Percentiles rank a stretch among this genome's conserved stretches.
Conservation (phyloP, 805 yeast species). For the Schwanniomyces polymorphus region DNA sequence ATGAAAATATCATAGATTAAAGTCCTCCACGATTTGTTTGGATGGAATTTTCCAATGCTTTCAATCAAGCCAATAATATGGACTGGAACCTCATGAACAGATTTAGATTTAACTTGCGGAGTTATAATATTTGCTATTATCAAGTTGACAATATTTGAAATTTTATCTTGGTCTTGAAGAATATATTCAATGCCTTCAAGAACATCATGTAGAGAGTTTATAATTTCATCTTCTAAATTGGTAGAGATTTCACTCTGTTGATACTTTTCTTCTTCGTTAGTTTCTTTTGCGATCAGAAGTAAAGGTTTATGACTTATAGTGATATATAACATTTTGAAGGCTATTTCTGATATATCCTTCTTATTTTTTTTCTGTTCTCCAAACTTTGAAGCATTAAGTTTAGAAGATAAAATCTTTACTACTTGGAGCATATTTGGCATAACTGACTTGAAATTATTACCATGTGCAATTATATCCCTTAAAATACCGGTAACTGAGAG, state of each 20-base stretch:
- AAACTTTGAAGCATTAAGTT: slow-evolving; percentile 56
- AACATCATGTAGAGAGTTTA: slow-evolving; percentile 34
- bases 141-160: slow-evolving; percentile 46
- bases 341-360: slow-evolving; percentile 51
- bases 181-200: slow-evolving; percentile 37
- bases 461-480: slow-evolving; percentile 53
- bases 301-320: slow-evolving; percentile 11
- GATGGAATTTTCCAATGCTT: slow-evolving; percentile 30
- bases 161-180: slow-evolving; percentile 63
- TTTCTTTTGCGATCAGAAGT: not conserved
- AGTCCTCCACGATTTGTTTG: slow-evolving; percentile 61
- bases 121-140: slow-evolving; percentile 54
- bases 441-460: slow-evolving; percentile 46
- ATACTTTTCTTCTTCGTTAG: slow-evolving; percentile 6
- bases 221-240: slow-evolving; percentile 43
- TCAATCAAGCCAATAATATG: slow-evolving; percentile 47
- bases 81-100: slow-evolving; percentile 33
- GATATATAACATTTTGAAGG: slow-evolving; percentile 25
- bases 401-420: slow-evolving; percentile 51
- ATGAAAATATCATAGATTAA: slow-evolving; percentile 62
- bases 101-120: slow-evolving; percentile 52
- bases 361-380: slow-evolving; percentile 63
- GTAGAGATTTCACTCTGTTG: slow-evolving; percentile 11
- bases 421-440: slow-evolving; percentile 56
- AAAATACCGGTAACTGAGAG: slow-evolving; percentile 54